phyloP scores from a whole-genome alignment of 371 early-diverging fungal genomes.

The Funneliformis caledonium region DNA sequence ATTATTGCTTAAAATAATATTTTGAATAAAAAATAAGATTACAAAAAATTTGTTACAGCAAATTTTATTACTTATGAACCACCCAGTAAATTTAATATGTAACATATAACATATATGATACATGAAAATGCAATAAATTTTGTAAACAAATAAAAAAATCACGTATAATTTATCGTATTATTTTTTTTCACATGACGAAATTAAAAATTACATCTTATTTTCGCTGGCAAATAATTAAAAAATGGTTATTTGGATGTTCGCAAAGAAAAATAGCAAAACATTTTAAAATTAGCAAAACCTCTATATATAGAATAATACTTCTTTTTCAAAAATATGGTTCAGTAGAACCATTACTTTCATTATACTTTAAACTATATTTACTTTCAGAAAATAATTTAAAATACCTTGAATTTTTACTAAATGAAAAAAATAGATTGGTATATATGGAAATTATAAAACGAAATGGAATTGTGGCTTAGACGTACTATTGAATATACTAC shows the following conservation, averaged over 20 bases:
- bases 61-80: too few relatives aligned
- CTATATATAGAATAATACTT: not conserved
- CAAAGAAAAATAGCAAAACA: not conserved
- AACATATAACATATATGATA: too few relatives aligned
- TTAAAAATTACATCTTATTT: not conserved
- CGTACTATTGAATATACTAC: not conserved
- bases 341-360: not conserved
- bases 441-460: not conserved
- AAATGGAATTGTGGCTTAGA: not conserved
- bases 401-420: not conserved
- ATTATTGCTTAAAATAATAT: too few relatives aligned
- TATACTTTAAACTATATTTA: not conserved
- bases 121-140: too few relatives aligned
- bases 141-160: too few relatives aligned
- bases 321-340: not conserved
- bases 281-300: not conserved
- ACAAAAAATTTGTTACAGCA: too few relatives aligned
- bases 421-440: too few relatives aligned
- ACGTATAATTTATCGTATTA: too few relatives aligned
- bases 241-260: not conserved
- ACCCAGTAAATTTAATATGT: too few relatives aligned
- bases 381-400: not conserved
- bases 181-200: too few relatives aligned
- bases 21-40: too few relatives aligned
- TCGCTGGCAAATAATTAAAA: not conserved